phyloP scores from a whole-genome alignment of 129 eudicot species.

The Saposhnikovia divaricata region DNA sequence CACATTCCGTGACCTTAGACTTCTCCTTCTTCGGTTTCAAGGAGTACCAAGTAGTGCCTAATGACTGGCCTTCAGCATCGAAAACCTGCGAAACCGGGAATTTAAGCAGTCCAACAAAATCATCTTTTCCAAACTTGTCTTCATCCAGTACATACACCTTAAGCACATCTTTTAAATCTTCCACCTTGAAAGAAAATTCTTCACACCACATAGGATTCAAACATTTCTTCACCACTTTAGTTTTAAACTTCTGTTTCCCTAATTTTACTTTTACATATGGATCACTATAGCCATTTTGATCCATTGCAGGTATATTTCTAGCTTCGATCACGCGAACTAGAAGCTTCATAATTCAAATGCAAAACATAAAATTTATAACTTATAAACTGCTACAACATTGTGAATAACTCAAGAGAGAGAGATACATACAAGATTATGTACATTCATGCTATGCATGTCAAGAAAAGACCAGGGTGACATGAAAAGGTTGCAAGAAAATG shows the following conservation, averaged over 20 bases:
- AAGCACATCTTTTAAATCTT: slow-evolving; percentile 71
- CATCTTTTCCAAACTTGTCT: slow-evolving; percentile 76
- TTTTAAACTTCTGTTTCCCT: slow-evolving; percentile 65
- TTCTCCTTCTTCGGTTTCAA: slow-evolving; percentile 77
- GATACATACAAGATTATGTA: background rate
- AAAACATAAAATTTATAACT: background rate
- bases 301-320: slow-evolving; percentile 68
- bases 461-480: background rate
- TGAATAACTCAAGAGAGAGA: background rate
- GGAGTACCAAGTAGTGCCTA: slow-evolving; percentile 80
- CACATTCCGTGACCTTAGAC: slow-evolving; percentile 73
- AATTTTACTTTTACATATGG: slow-evolving; percentile 73
- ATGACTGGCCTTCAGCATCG: slow-evolving; percentile 66
- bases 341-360: slow-evolving; percentile 46
- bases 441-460: background rate
- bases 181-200: slow-evolving; percentile 73
- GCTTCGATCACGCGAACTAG: slow-evolving; percentile 89
- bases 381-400: background rate
- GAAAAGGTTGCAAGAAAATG: background rate
- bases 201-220: slow-evolving; percentile 92
- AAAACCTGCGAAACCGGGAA: slow-evolving; percentile 61
- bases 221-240: slow-evolving; percentile 77
- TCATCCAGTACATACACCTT: slow-evolving; percentile 62
- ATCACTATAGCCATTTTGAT: slow-evolving; percentile 83
- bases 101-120: slow-evolving; percentile 70